Percentiles rank a stretch among this genome's conserved stretches.
Conservation (phyloP, 257 asterid species). For the Scutellaria barbata region DNA sequence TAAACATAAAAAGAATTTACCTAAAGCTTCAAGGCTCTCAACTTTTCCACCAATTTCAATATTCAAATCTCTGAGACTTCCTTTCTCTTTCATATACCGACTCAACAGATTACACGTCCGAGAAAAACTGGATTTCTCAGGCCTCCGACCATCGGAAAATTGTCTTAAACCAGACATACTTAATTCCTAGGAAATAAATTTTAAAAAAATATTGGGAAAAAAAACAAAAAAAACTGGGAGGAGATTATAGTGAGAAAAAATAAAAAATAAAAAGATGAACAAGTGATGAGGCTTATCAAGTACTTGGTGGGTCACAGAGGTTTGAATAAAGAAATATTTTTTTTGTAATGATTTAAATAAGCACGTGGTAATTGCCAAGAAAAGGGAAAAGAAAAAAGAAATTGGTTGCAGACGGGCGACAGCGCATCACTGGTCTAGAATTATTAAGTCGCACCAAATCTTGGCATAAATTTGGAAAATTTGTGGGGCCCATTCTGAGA, state of each 20-base stretch:
- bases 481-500: conserved; percentile 1
- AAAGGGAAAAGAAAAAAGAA: neutral
- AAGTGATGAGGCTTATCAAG: conserved; percentile 13
- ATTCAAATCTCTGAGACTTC: conserved; percentile 56
- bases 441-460: no score
- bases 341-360: neutral
- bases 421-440: neutral
- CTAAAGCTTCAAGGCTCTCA: conserved; percentile 46
- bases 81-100: conserved; percentile 65
- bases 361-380: conserved; percentile 40
- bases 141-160: conserved; percentile 28
- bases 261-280: conserved; percentile 19
- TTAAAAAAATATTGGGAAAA: no score
- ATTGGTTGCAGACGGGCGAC: neutral
- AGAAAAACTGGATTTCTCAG: conserved; percentile 56
- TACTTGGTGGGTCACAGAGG: neutral
- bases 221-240: neutral
- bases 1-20: conserved; percentile 33
- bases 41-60: conserved; percentile 52
- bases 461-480: neutral
- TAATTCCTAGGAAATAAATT: neutral
- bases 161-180: conserved; percentile 38
- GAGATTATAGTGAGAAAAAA: neutral
- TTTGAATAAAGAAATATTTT: no score
- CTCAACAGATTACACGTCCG: conserved; percentile 72